Conservation (phyloP, 306 rosid species). For the Mimosa pudica region DNA sequence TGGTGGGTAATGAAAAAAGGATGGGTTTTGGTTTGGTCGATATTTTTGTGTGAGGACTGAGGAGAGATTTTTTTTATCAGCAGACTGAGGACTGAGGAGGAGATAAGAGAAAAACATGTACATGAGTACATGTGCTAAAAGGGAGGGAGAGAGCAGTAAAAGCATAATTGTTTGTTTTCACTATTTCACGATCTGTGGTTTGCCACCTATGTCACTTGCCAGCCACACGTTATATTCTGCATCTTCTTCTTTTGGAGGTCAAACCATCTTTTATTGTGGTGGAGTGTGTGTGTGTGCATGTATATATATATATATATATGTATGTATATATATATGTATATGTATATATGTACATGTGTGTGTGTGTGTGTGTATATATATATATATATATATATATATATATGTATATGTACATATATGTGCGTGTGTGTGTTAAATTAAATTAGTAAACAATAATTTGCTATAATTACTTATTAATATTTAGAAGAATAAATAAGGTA, state of each 20-base stretch:
- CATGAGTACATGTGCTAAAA: background rate
- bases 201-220: slow-evolving; percentile 30
- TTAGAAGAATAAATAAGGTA: too few relatives aligned
- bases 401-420: too few relatives aligned
- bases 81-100: background rate
- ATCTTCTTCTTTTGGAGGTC: slow-evolving; percentile 31
- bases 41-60: slow-evolving; percentile 2
- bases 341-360: too few relatives aligned
- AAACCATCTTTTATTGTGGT: background rate
- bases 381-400: too few relatives aligned
- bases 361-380: too few relatives aligned
- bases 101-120: background rate
- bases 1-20: background rate
- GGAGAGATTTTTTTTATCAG: background rate
- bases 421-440: too few relatives aligned
- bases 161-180: background rate
- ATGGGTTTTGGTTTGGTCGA: background rate
- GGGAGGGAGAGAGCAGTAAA: background rate
- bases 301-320: too few relatives aligned
- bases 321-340: too few relatives aligned
- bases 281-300: too few relatives aligned
- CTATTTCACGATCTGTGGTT: slow-evolving; percentile 10
- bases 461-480: too few relatives aligned
- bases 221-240: slow-evolving; percentile 25
- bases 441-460: too few relatives aligned